Base-by-base conservation (phyloP, 2,329 filamentous ascomycete genomes). In the Coniochaeta sp. region DNA sequence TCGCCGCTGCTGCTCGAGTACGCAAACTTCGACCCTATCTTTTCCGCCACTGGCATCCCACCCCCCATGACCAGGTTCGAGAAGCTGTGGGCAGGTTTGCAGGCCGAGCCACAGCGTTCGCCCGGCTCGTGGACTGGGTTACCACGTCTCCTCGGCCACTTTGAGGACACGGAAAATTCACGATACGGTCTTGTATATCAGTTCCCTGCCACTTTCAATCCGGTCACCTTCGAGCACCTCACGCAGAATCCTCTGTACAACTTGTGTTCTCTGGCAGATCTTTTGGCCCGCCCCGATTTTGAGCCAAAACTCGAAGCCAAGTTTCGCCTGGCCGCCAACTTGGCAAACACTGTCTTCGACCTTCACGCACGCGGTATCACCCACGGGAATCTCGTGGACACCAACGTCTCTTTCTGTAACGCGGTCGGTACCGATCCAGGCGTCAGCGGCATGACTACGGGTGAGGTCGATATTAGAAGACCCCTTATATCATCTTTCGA, bases 401-500 rank as follows among this genome's bases (percentile, higher is more conserved):
- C 79, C 44, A 90, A 88, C 61, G 80, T 93, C 17, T 81, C 89
- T 0, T 90, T 93, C 58, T 86, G 80, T 61, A 79, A 79, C 57
- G 76, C 70, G 19, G 72, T 71, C 55, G 78, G 73, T 22, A 73
- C 70, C 2, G 75, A 78, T 50, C 72, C 74, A 1, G 75, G 66
- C 50, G 65, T 69, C 40, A 69, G 67, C 59, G 67, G 73, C 1
- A 72, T 74, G 7, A 72, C 71, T 5, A 74, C 78, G 8, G 73
- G 75, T 1, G 76, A 83, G 47, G 77, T 86, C 17, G 86, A 90
- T 60, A 79, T 92, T 56, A 80, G 89, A 24, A 80, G 85, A 9
- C 89, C 89, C 1, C 80, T 90, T 3, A 75, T 92, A 50, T 88
- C 88, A 1, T 88, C 88, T 0, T 93, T 91, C 65, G 89, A 93